These are phyloP conservation scores for Lojkania enalia DNA, from an alignment of 2,329 filamentous ascomycete genomes.

Conservation along the genomic window DNA sequence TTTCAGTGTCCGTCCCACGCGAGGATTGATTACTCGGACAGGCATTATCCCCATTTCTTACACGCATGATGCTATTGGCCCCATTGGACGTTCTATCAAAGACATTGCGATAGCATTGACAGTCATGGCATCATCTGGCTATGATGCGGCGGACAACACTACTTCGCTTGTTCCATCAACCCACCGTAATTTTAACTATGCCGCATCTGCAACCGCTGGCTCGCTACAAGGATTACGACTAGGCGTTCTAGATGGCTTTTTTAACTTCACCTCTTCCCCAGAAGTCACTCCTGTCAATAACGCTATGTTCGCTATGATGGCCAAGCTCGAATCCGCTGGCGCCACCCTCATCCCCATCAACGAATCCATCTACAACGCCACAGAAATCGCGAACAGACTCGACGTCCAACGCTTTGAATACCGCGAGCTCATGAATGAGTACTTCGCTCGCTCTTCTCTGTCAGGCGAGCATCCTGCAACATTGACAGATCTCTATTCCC, in stretches of 20 bases:
- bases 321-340: slow-evolving; percentile 52
- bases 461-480: slow-evolving; percentile 49
- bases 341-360: slow-evolving; percentile 56
- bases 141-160: slow-evolving; percentile 56
- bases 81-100: slow-evolving; percentile 56
- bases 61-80: slow-evolving; percentile 61
- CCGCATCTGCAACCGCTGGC: slow-evolving; percentile 40
- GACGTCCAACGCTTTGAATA: slow-evolving; percentile 67
- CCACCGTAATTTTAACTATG: slow-evolving; percentile 52
- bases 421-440: slow-evolving; percentile 58
- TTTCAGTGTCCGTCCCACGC: slow-evolving; percentile 62
- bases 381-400: slow-evolving; percentile 50
- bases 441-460: slow-evolving; percentile 54
- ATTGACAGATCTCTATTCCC: slow-evolving; percentile 55
- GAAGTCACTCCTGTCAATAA: slow-evolving; percentile 63
- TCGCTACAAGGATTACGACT: slow-evolving; percentile 50
- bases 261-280: slow-evolving; percentile 54
- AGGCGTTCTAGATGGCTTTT: slow-evolving; percentile 60
- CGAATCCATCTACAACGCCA: slow-evolving; percentile 56
- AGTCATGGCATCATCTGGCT: slow-evolving; percentile 57
- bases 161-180: slow-evolving; percentile 54
- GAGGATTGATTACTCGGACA: slow-evolving; percentile 54
- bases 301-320: slow-evolving; percentile 55
- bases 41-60: slow-evolving; percentile 61
- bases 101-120: slow-evolving; percentile 57